Evolutionary conservation across 2,329 filamentous ascomycete species (phyloP).

Genomic region (Fusarium cyanostomum): DNA sequence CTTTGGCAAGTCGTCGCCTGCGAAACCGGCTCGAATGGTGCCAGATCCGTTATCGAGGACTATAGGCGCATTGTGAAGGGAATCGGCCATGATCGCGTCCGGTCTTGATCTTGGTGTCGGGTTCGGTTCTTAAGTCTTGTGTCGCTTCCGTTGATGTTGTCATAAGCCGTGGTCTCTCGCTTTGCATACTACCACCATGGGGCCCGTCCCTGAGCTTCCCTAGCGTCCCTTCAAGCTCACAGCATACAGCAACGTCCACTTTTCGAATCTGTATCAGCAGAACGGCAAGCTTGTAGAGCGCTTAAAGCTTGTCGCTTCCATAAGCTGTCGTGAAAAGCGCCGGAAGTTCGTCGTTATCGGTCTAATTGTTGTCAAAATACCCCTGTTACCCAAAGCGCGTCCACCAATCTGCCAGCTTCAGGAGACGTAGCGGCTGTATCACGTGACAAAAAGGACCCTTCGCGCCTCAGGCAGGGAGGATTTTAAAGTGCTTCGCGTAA

Average conservation of each 20-base stretch:
- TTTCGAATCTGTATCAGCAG: constrained; percentile 16
- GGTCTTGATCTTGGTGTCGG: neutral
- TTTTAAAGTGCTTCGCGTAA: constrained; percentile 53
- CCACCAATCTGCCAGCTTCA: constrained; percentile 42
- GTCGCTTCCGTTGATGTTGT: constrained; percentile 20
- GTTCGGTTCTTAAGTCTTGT: constrained; percentile 4
- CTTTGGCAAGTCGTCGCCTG: constrained; percentile 94
- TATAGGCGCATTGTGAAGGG: constrained; percentile 95
- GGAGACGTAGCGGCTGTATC: constrained; percentile 42
- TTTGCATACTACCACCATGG: constrained; percentile 25
- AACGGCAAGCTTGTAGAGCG: constrained; percentile 2
- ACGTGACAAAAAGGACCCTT: constrained; percentile 41
- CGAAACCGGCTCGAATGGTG: constrained; percentile 96
- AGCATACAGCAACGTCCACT: constrained; percentile 17
- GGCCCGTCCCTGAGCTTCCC: constrained; percentile 35
- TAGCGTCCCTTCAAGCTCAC: constrained; percentile 30
- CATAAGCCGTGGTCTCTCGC: constrained; percentile 33
- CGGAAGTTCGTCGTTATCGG: constrained; percentile 34
- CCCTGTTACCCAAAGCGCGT: constrained; percentile 35
- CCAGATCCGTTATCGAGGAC: constrained; percentile 99
- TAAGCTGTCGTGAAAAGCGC: constrained; percentile 20
- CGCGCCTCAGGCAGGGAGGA: constrained; percentile 49
- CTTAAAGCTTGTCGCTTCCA: constrained; percentile 36
- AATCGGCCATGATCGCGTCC: constrained; percentile 60
- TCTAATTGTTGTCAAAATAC: constrained; percentile 32